Base-by-base conservation (phyloP, 257 asterid species). In the Plantago elongata region DNA sequence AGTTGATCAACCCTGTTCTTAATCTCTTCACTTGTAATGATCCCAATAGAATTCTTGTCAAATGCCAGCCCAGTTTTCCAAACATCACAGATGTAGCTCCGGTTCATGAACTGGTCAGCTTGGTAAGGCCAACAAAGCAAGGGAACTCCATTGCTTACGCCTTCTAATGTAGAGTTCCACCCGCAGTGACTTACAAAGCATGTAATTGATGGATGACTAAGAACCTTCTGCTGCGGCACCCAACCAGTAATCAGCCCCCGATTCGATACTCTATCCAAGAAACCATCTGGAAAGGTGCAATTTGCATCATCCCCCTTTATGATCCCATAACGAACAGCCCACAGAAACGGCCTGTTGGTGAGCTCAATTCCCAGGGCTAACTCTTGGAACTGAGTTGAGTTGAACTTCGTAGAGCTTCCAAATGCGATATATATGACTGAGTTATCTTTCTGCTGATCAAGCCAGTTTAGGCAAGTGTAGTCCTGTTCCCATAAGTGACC, bases 151-250 rank as follows among this genome's bases (percentile, higher is more conserved):
- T 66, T 64, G 61, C 80, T 74, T 6, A 77, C 65, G 11, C 86
- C 70, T n/a, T 86, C 95, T 9, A 86, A 42, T 1, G 77, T 73
- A 5, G 92, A 86, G 37, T 84, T 87, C 93, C 93, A 84, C 5
- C 95, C 96, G 55, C 96, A 84, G 61, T 82, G 95, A 13, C 81
- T 82, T 5, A 81, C 11, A 50, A 87, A 87, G 60, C 90, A 84
- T 29, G 78, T 78, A 4, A 74, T 14, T 3, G 90, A 76, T 40
- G 85, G 77, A 52, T 87, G 94, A 30, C 73, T 68, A 16, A 87
- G 48, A 12, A 87, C 85, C 72, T 45, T 67, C 62, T 80, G 78
- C 46, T 84, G 90, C 0, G 86, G 84, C 3, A 84, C 88, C 85
- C 85, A 72, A 17, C 73, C 51, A 11, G 70, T 70, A 0, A 78